These are phyloP conservation scores for Pelargonium fulgidum DNA, from an alignment of 441 rosid species.

Conservation along the genomic window DNA sequence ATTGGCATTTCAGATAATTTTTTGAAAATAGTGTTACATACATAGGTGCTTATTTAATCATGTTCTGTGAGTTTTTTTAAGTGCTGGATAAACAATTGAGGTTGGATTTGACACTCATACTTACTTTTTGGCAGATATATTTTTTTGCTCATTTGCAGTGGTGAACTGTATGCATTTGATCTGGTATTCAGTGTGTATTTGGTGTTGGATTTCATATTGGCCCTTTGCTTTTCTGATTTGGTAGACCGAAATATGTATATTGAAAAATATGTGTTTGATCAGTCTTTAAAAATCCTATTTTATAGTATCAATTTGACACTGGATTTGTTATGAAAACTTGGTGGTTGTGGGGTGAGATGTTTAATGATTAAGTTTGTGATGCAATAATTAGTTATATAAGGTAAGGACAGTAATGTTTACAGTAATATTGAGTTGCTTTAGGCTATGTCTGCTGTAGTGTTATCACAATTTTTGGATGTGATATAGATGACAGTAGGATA, in stretches of 20 bases:
- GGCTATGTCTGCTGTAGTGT: background rate
- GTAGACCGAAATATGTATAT: background rate
- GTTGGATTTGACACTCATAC: background rate
- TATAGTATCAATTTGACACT: background rate
- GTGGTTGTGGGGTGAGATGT: background rate
- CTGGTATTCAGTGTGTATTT: background rate
- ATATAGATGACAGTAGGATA: background rate
- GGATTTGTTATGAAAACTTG: background rate
- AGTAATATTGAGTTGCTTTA: background rate
- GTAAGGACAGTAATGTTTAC: background rate
- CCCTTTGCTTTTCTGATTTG: background rate
- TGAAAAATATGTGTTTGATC: background rate
- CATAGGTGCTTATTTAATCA: background rate
- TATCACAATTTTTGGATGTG: background rate
- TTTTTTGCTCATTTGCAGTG: background rate
- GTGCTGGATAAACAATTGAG: background rate
- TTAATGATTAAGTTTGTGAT: too few species aligned
- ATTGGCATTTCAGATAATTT: background rate
- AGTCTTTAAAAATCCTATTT: background rate
- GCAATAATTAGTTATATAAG: background rate
- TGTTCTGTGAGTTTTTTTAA: background rate
- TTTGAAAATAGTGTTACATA: background rate
- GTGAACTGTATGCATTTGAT: background rate
- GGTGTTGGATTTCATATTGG: too few species aligned
- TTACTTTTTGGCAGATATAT: background rate